Base-by-base conservation (phyloP, 306 rosid genomes). In the Cucurbita pepo region DNA sequence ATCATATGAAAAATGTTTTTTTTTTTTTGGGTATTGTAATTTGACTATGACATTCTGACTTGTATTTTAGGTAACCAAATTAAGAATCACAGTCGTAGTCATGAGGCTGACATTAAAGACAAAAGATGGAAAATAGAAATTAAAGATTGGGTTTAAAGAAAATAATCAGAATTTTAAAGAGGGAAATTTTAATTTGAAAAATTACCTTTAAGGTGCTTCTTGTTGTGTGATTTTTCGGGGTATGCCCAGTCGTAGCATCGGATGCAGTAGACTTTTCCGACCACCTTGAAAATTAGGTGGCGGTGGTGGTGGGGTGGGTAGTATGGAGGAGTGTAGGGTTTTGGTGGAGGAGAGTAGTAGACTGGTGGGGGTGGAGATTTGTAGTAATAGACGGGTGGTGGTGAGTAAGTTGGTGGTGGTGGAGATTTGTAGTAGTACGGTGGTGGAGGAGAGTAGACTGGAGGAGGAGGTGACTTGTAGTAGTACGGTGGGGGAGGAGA, bases 221-320 rank as follows among this genome's bases (percentile, higher is more conserved):
- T 93, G 89, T 81, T 65, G 71, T 93, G 98, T 34, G 98, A 90
- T 85, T 88, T 93, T 52, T 76, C 83, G 0, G 97, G 91, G 56
- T 93, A 77, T 13, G 64, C 81, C 94, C 91, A 86, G 10, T 93
- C 82, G 4, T 92, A 93, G 86, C 96, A 93, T 84, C 80, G 81
- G 80, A 78, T 90, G 85, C 87, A 85, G 71, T 93, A 93, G 45
- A 93, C 98, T 77, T 82, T 90, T 75, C 98, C 98, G n/a, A 90
- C 90, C 18, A 93, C 98, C 86, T 87, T 93, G n/a, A 88, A 86
- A 5, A 93, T 63, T 60, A 85, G 70, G 81, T 82, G 34, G 34
- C 34, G 60, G 10, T 21, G 84, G 78, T 84, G 86, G 37, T 50
- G 54, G 3, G 88, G 74, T 58, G 90, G 76, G 81, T 62, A 22